phyloP scores from a whole-genome alignment of 23 red algal genomes.

The Pyropia haitanensis region DNA sequence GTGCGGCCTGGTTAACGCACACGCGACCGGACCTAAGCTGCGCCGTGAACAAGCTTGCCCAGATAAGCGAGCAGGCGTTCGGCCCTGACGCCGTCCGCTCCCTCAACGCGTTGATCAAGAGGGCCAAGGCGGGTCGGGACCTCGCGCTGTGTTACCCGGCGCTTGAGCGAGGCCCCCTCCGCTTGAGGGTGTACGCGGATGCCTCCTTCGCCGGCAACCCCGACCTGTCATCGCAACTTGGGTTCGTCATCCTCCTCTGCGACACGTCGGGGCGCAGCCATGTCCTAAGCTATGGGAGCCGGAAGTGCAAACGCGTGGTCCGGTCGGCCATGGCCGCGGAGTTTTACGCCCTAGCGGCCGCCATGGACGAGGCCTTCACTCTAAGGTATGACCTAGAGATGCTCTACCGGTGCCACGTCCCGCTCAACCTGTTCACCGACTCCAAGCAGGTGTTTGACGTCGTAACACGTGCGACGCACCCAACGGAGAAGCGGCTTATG shows the following conservation, averaged over 20 bases:
- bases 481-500: too few species aligned
- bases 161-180: neutral
- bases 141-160: neutral
- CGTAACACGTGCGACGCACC: too few species aligned
- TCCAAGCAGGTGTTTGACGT: too few species aligned
- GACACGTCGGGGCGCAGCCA: neutral
- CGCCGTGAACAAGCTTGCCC: neutral
- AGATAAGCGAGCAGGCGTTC: constrained; percentile 4
- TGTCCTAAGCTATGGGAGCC: too few species aligned
- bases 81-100: too few species aligned
- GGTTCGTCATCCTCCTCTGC: constrained; percentile 2
- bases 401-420: too few species aligned
- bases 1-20: constrained; percentile 12
- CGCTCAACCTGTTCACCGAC: too few species aligned
- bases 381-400: too few species aligned
- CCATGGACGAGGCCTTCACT: too few species aligned
- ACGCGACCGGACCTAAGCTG: constrained; percentile 10
- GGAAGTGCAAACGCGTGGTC: too few species aligned
- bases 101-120: neutral
- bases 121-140: neutral
- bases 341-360: too few species aligned
- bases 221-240: constrained; percentile 10
- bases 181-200: neutral
- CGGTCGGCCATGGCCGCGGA: too few species aligned
- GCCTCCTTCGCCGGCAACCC: neutral